These are phyloP conservation scores for Echinosophora koreensis DNA, from an alignment of 306 rosid species.

Conservation along the genomic window DNA sequence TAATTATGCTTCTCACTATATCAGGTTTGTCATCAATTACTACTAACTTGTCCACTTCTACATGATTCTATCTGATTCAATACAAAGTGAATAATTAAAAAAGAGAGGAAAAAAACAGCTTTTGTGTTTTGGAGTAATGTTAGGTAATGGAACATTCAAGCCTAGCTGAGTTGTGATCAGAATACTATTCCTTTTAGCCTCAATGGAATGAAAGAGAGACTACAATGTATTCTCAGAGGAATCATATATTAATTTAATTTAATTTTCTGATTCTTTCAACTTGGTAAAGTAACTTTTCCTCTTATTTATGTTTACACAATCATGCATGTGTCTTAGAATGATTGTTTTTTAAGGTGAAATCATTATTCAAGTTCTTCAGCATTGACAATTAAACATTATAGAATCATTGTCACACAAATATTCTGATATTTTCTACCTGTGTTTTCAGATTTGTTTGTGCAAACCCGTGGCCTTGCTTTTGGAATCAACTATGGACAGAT, in stretches of 20 bases:
- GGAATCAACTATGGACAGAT: conserved; percentile 98
- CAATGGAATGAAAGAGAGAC: conserved; percentile 25
- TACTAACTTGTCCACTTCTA: conserved; percentile 22
- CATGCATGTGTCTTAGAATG: not conserved
- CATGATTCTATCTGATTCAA: conserved; percentile 40
- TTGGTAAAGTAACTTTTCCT: conserved; percentile 27
- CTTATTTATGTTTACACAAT: not conserved
- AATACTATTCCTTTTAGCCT: conserved; percentile 37
- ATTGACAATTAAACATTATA: not conserved
- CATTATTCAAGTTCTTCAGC: not conserved
- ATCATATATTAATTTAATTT: conserved; percentile 8
- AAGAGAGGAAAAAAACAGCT: not conserved
- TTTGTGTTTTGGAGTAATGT: not conserved
- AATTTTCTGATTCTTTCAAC: conserved; percentile 31
- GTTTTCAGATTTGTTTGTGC: conserved; percentile 59
- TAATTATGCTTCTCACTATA: conserved; percentile 58
- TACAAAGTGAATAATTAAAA: conserved; percentile 24
- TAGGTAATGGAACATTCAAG: conserved; percentile 35
- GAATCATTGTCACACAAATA: not conserved
- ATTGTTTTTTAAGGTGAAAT: not conserved
- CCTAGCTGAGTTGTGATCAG: conserved; percentile 31
- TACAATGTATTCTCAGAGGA: conserved; percentile 29
- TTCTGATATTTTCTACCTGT: conserved; percentile 16
- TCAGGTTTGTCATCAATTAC: conserved; percentile 56
- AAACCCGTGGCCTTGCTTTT: conserved; percentile 55